Base-by-base conservation (phyloP, 495 filamentous ascomycete genomes). In the Xanthoparmelia taractica region DNA sequence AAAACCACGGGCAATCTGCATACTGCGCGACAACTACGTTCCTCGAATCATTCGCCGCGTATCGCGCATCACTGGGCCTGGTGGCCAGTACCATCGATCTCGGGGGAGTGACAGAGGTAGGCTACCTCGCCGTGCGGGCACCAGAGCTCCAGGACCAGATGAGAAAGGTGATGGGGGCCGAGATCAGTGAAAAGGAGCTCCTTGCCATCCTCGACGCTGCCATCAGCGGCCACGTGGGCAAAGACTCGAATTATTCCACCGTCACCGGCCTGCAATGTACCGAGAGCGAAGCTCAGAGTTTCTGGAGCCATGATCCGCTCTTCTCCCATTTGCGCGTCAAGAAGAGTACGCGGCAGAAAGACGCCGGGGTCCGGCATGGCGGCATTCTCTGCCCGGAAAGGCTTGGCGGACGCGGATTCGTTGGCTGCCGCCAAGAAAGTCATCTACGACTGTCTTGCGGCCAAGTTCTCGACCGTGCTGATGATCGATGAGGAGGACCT, bases 11-110 rank as follows among this genome's bases (percentile, higher is more conserved):
- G 7, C 69, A 72, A 56, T 66, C 69, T 13, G 71, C 69, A 27
- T 73, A 72, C 52, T 60, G 65, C 29, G 67, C 70, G 5, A 67
- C 66, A 8, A 73, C 70, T 36, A 63, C 69, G 0, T 73, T 72
- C 40, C 64, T 69, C 25, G 72, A 72, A 41, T 58, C 65, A 0
- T 71, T 72, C 58, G 62, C 67, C 7, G 43, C 60, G 56, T 73
- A 69, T 58, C 68, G 71, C 0, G 66, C 61, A 34, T 59, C 59
- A 3, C 36, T 56, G 17, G 68, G 68, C 5, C 62, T 73, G 8
- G 48, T 63, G 0, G 70, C 70, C 6, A 61, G 34, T 27, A 61
- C 59, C 7, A 61, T 61, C 27, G 59, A 61, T n/a, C 62, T 67
- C 33, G 63, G 65, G 5, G 38, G 56, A 25, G 58, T 64, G 47